Evolutionary conservation across 2,329 filamentous ascomycete genomes (phyloP), one percentile per base, ranked within the genome.

Genomic region (Hypoxylon sp.): DNA sequence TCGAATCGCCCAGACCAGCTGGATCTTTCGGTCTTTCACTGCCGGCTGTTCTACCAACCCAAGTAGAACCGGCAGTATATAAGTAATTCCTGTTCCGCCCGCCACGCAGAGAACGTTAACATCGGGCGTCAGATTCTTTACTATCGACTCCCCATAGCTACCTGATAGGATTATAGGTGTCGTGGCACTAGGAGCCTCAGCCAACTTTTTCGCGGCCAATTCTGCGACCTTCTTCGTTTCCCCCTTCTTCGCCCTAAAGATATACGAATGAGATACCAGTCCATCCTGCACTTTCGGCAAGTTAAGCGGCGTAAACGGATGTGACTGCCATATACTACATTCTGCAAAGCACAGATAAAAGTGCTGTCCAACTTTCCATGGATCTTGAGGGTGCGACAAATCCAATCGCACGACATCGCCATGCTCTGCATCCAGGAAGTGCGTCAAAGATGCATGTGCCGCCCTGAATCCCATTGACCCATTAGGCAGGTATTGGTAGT

Each of bases 311-410:
- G 90, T 92, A 74, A 93, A 91, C 0, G 91, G 91, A 73, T 93
- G 91, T 0, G 88, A 89, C 78, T 93, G 90, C 89, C 90, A 92
- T 72, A 93, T 85, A 72, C 85, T 90, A 33, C 88, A 81, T 67
- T 90, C 85, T 0, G 88, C 83, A 73, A 93, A 93, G 76, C 86
- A 91, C 14, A 93, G 81, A 73, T 88, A 93, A 77, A 91, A 93
- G 75, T 93, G 91, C 78, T 93, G 88, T 9, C 91, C 91, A 11
- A 91, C 81, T 11, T 83, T 80, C 90, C 91, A 93, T 0, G 85
- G 77, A 29, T 85, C 83, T 56, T 91, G 88, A 1, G 83, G 77
- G 69, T 91, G 88, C 1, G 86, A 80, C 65, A 93, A 88, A 59
- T 93, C 90, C 3, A 94, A 80, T 1, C 91, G 84, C 1, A 93